Base-by-base conservation (phyloP, 148 eudicot genomes). In the Rhododendron ovatum region DNA sequence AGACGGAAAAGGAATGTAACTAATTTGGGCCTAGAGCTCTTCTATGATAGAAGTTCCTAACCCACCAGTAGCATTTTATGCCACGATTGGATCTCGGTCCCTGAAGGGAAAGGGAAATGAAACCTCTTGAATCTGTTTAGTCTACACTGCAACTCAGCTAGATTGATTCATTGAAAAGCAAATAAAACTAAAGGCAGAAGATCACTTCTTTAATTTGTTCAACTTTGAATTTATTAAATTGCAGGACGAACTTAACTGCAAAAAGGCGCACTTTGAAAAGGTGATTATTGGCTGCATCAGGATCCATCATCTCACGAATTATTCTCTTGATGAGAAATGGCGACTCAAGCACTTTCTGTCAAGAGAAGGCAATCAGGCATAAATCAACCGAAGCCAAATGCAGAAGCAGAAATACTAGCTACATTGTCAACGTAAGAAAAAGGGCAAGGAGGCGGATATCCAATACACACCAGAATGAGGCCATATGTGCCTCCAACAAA, bases 301-400 rank as follows among this genome's bases (percentile, higher is more conserved):
- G 93, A 88, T 91, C 94, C 86, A 89, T 86, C 87, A 91, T 86
- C 79, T 85, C 91, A 33, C 84, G 73, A 80, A 92, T 30, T 84
- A 89, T 79, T 86, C 91, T 87, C 81, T 84, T 82, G 80, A 85
- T 84, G 39, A 90, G 74, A 43, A 91, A 86, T 75, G 92, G 95
- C 61, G 85, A 77, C 85, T 86, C 90, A 57, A 84, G 80, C 30
- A 87, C 39, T 87, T 89, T 92, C 94, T 91, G 93, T 80, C 83
- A 63, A 87, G 87, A 80, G 41, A 61, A 28, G 41, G 13, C 81
- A 77, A 55, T 55, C 61, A 55, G 22, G 22, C 22, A 55, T 77
- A 41, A 77, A 77, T 18, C 69, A 77, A 48, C 51, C 13, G 5
- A 39, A 30, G 35, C 22, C 47, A 77, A 77, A 77, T 20, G 50